Base-by-base conservation (phyloP, 1,284 basidiomycete genomes). In the Inonotus obliquus region DNA sequence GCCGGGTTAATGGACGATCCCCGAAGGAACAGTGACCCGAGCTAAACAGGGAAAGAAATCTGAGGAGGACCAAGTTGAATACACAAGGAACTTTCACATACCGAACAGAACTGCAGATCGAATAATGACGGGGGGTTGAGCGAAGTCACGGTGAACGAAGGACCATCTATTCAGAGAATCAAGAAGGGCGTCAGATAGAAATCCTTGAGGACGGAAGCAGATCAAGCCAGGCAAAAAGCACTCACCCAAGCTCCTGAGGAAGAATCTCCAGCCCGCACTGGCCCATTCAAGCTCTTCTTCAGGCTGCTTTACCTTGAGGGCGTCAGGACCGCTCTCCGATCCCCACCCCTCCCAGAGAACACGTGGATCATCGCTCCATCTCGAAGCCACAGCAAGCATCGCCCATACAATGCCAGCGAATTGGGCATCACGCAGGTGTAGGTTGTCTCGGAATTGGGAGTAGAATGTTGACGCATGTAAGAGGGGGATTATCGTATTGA, bases 401-500 rank as follows among this genome's bases (percentile, higher is more conserved):
- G 76, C 70, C 60, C 83, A 69, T 65, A 79, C 79, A 1, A 82
- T 74, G 54, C 75, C 76, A 9, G 78, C 78, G 67, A 83, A 86
- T 58, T 77, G 75, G 7, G 70, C 65, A 60, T 81, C 77, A 9
- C 70, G 73, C 14, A 73, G 69, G 67, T 81, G 75, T 56, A 80
- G 64, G 1, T 75, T 74, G 3, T 74, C 72, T n/a, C 67, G 66
- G 65, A 80, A 78, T 51, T 81, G 75, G 9, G 71, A 68, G 45
- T 77, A 72, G 67, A 85, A 85, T 6, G 79, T 76, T 41, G 75
- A 74, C 1, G 76, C 75, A 66, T 84, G 83, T 2, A 86, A 69
- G 11, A 85, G 68, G 3, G 81, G 79, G 52, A 78, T 75, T 54
- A 77, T 70, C 45, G 65, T 65, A 65, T 80, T 80, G 65, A 73